Evolutionary conservation across 805 yeast genomes (phyloP), one percentile per base, ranked within the genome.

Genomic region (Kluyveromyces lactis): DNA sequence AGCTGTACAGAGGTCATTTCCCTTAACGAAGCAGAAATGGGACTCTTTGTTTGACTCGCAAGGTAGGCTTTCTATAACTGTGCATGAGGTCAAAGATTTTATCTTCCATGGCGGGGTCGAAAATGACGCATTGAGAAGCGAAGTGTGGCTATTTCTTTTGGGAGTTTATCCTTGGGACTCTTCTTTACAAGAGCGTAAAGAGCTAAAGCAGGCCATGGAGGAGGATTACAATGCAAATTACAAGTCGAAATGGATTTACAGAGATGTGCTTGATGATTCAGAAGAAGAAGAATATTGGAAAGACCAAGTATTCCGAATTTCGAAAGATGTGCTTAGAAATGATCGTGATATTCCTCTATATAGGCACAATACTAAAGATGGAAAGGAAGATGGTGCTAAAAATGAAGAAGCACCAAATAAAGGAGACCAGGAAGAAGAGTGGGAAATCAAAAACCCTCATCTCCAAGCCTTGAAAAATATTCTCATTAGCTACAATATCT

Each of bases 91-190:
- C 9, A 80, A 84, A 55, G 84, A 77, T 40, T 68, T 86, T 18
- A 75, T 92, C 2, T 92, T 92, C 63, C 97, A 92, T 62, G 95
- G 96, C 2, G 96, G 97, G 0, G 62, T 89, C 4, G 71, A 73
- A 1, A 63, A 68, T 4, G 56, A 60, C 3, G 52, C 46, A 18
- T 71, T 80, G 1, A 68, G 97, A 45, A 66, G 66, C 7, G 81
- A 81, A 40, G 95, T 85, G 0, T 92, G 98, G 97, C 68, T 80
- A 15, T 90, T 87, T 54, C 57, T 92, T 38, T 67, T 92, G 11
- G 87, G 77, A 0, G 86, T 90, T 2, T 86, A 70, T 56, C 90
- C 95, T 0, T 92, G 97, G 97, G 87, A 81, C 46, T 76, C 94
- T 2, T 77, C 86, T 4, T 50, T 46, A 4, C 73, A 73, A 33